Evolutionary conservation across 2,329 filamentous ascomycete species (phyloP).

Genomic region (Escovopsis sp.): DNA sequence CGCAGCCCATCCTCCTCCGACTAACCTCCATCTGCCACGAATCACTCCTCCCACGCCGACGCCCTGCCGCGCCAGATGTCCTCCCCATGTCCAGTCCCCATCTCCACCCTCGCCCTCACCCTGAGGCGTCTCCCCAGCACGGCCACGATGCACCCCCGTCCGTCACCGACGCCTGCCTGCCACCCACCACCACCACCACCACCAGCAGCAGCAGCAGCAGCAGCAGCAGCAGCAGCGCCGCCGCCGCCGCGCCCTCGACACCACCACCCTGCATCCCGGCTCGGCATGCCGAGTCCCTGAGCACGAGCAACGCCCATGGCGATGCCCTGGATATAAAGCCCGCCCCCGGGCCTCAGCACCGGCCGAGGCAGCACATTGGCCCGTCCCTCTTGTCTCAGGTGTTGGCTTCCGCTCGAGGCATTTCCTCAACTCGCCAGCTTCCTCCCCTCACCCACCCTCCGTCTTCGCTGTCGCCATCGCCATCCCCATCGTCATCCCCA

Average conservation of each 20-base stretch:
- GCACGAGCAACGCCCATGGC: slow-evolving; percentile 10
- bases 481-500: too few species aligned
- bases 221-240: too few species aligned
- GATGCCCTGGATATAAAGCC: too few species aligned
- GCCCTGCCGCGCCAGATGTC: slow-evolving; percentile 32
- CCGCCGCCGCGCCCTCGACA: neutral
- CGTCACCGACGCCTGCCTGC: neutral
- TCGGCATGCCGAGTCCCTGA: slow-evolving; percentile 2
- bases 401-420: slow-evolving; percentile 42
- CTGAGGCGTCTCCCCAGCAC: slow-evolving; percentile 8
- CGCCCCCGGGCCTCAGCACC: slow-evolving; percentile 18
- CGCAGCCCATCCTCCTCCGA: slow-evolving; percentile 8
- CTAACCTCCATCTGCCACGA: slow-evolving; percentile 9
- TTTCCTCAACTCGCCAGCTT: slow-evolving; percentile 16
- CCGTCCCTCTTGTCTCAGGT: slow-evolving; percentile 42
- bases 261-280: neutral
- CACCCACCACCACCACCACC: slow-evolving; percentile 1
- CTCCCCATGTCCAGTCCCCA: slow-evolving; percentile 41
- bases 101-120: slow-evolving; percentile 12
- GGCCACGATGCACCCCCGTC: slow-evolving; percentile 5
- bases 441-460: too few species aligned
- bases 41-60: slow-evolving; percentile 10
- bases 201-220: too few species aligned
- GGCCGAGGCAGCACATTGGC: slow-evolving; percentile 30
- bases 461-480: too few species aligned